Evolutionary conservation across 805 yeast genomes (phyloP), one percentile per base, ranked within the genome.

Genomic region (Ogataea trehalophila): DNA sequence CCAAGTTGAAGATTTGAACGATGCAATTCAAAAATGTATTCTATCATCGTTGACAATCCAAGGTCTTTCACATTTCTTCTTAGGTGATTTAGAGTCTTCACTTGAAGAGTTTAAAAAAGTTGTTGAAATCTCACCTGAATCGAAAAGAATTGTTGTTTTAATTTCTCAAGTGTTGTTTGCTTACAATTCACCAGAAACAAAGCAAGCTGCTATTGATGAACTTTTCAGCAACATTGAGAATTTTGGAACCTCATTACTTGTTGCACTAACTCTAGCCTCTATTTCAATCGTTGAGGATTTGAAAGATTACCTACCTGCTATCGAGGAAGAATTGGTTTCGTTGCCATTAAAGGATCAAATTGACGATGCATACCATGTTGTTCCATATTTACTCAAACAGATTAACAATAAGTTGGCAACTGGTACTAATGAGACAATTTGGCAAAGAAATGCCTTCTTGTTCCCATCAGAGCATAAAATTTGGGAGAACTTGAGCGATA

Each of bases 141-240:
- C 85, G 5, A 80, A 77, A 52, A 76, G 83, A 51, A 73, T 89
- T n/a, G 81, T 88, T 15, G 78, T 84, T 6, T 66, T 92, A 29
- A 75, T 88, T 18, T 80, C 94, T 0, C 95, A 90, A 60, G 85
- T 91, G 0, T 70, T 94, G 43, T 85, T 84, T 69, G 87, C 88
- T 2, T 78, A 79, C 47, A 85, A 81, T n/a, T 77, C 81, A 0
- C 80, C 77, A n/a, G 94, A 86, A 5, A 81, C 94, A 1, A 83
- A 80, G 49, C 85, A 81, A 52, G 91, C 90, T 1, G 96, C 97
- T 0, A 60, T 87, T 41, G 96, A 90, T 56, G 96, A 89, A 63
- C 66, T 92, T 39, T 84, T 86, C 55, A 73, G 76, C 22, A 80
- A 75, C 56, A 79, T 90, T 37, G 83, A 77, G 50, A 71, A 68